A percentile compares a stretch with the other conserved stretches of the same genome.
Conservation (phyloP, 2,329 filamentous ascomycete species). For the Gaeumannomyces sp. region DNA sequence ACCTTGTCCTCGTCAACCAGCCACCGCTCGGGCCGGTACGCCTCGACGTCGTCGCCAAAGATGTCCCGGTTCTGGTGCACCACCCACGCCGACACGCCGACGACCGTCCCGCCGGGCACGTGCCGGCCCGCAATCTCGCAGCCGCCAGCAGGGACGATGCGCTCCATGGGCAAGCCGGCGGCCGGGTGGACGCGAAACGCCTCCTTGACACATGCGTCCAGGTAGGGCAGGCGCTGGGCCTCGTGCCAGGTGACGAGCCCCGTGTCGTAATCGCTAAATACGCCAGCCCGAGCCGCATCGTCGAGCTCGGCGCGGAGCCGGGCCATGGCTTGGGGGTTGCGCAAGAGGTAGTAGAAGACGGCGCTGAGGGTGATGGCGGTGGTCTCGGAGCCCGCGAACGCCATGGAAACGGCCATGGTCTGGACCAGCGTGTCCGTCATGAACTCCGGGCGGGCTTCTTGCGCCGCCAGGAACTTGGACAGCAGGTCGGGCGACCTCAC, state of each 20-base stretch:
- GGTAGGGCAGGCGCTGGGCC: slow-evolving; percentile 63
- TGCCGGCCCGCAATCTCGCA: slow-evolving; percentile 55
- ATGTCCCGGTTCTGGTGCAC: slow-evolving; percentile 62
- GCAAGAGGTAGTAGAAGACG: slow-evolving; percentile 69
- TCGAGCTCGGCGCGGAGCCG: slow-evolving; percentile 59
- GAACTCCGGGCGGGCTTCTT: slow-evolving; percentile 60
- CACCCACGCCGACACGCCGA: slow-evolving; percentile 71
- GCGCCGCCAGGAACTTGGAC: slow-evolving; percentile 66
- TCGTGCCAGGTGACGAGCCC: slow-evolving; percentile 64
- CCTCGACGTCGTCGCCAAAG: slow-evolving; percentile 62
- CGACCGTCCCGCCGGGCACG: slow-evolving; percentile 64
- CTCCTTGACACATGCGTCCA: slow-evolving; percentile 74
- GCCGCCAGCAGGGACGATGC: slow-evolving; percentile 61
- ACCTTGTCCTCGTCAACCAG: slow-evolving; percentile 35
- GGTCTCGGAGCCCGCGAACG: slow-evolving; percentile 70
- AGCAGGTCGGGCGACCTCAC: slow-evolving; percentile 53
- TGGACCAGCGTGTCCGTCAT: slow-evolving; percentile 66
- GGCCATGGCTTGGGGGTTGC: slow-evolving; percentile 49
- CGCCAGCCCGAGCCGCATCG: slow-evolving; percentile 44
- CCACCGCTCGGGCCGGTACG: slow-evolving; percentile 65
- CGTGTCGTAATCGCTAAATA: slow-evolving; percentile 43
- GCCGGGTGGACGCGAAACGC: slow-evolving; percentile 72
- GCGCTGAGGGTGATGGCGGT: slow-evolving; percentile 68
- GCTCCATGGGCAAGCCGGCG: slow-evolving; percentile 64
- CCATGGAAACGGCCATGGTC: slow-evolving; percentile 67